Evolutionary conservation across 805 yeast species (phyloP), one percentile per base, ranked within the genome.

Genomic region (Teunomyces kruisii): DNA sequence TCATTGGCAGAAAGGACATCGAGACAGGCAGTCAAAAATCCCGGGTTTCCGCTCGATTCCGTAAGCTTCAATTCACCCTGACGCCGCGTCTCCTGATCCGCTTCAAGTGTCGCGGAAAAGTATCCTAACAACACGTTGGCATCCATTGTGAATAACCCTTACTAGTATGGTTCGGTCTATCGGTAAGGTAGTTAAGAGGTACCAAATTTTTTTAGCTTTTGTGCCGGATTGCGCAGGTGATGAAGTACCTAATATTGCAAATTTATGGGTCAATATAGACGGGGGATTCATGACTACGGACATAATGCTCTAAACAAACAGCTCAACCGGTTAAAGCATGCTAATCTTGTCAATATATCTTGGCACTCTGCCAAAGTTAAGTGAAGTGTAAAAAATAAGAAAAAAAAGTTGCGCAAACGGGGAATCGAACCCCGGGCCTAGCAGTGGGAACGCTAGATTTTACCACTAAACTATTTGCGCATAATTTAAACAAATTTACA

Each of bases 1-100:
- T 75, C 79, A 6, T 66, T 65, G 15, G 80, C 77, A 13, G 76
- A 61, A 14, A 89, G 74, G 42, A 90, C 84, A 58, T 88, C 92
- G 39, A 92, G 68, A 62, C 96, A 87, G 1, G 92, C 91, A 4
- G 86, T 86, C 32, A 88, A 67, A 58, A 91, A 91, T 4, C 96
- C 96, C 1, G 86, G 80, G 3, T 75, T 62, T 24, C 59, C 55
- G 40, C 84, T 79, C 6, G 84, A 81, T 55, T 74, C 72, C 46
- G 76, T 76, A 40, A 91, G 75, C 53, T 82, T 80, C 1, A 58
- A 45, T 65, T 92, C 97, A 0, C 96, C 94, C 42, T 79, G 78
- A 42, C 71, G 73, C 54, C 96, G 80, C 16, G 75, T 65, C 9
- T 64, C 58, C 47, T 78, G 82, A 57, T 85, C 83, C 0, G 88